These are phyloP conservation scores for Nemania sp. DNA, from an alignment of 2,329 filamentous ascomycete species.

Conservation along the genomic window DNA sequence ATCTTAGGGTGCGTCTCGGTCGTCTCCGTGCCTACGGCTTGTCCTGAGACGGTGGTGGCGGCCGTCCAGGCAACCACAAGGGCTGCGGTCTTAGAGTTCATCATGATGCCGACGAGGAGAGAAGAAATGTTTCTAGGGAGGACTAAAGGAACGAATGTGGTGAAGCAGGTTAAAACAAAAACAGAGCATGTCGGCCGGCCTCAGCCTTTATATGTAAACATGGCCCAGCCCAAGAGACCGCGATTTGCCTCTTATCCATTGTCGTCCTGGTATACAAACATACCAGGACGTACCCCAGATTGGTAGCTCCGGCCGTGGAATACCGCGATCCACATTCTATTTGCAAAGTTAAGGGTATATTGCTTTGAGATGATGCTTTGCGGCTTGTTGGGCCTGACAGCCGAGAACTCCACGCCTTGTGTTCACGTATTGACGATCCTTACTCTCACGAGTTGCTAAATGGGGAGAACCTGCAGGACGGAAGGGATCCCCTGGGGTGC, in stretches of 20 bases:
- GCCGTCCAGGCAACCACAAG: conserved; percentile 53
- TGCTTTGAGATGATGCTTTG: conserved; percentile 33
- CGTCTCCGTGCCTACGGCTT: conserved; percentile 56
- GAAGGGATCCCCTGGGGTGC: conserved; percentile 12
- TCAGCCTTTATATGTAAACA: conserved; percentile 34
- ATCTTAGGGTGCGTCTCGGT: conserved; percentile 60
- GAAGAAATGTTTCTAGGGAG: conserved; percentile 10
- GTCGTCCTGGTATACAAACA: conserved; percentile 14
- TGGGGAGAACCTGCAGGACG: conserved; percentile 31
- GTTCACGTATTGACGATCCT: conserved; percentile 34
- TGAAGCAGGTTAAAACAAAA: conserved; percentile 22
- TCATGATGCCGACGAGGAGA: conserved; percentile 33
- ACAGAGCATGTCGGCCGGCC: conserved; percentile 8
- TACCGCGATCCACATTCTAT: conserved; percentile 34
- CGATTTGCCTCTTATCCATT: conserved; percentile 8
- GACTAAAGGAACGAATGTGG: conserved; percentile 23
- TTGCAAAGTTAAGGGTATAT: conserved; percentile 37
- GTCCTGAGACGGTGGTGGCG: conserved; percentile 51
- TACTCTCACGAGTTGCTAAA: conserved; percentile 30
- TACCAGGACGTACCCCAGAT: conserved; percentile 20
- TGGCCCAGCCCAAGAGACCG: neutral
- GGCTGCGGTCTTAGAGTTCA: conserved; percentile 47
- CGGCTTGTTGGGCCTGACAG: conserved; percentile 40
- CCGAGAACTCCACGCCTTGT: conserved; percentile 31
- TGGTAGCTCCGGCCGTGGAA: conserved; percentile 30